Evolutionary conservation across 768 basidiomycete genomes (phyloP).

Genomic region (Sarcomyxa edulis): DNA sequence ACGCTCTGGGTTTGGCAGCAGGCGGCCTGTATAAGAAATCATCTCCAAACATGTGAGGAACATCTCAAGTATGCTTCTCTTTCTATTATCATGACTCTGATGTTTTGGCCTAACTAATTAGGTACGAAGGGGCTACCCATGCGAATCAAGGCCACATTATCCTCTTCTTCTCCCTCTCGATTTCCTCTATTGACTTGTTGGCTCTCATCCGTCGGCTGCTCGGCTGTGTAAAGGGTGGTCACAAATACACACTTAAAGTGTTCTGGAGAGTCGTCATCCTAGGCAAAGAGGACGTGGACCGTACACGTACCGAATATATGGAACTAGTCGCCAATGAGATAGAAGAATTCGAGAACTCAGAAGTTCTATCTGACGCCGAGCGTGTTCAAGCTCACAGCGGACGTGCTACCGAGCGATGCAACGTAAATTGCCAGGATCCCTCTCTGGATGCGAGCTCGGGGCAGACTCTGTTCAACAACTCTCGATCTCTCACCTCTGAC

Average conservation of each 20-base stretch:
- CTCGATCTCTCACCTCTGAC: slow-evolving; percentile 48
- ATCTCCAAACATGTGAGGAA: slow-evolving; percentile 77
- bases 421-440: too few species aligned
- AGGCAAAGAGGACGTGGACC: slow-evolving; percentile 33
- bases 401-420: slow-evolving; percentile 3
- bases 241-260: slow-evolving; percentile 36
- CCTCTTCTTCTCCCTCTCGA: slow-evolving; percentile 28
- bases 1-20: slow-evolving; percentile 58
- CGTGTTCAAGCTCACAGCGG: background rate
- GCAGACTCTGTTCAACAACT: slow-evolving; percentile 35
- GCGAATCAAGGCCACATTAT: slow-evolving; percentile 53
- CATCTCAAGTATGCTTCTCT: slow-evolving; percentile 16
- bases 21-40: slow-evolving; percentile 70
- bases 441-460: slow-evolving; percentile 25
- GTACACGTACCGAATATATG: slow-evolving; percentile 45
- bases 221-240: slow-evolving; percentile 37
- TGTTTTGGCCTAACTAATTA: slow-evolving; percentile 23
- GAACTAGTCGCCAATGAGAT: slow-evolving; percentile 50
- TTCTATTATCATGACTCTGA: slow-evolving; percentile 5
- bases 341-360: slow-evolving; percentile 47
- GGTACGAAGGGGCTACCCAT: slow-evolving; percentile 69
- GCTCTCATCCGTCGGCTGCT: slow-evolving; percentile 45
- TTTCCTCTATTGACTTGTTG: slow-evolving; percentile 48
- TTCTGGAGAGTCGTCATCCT: slow-evolving; percentile 60
- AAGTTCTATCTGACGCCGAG: slow-evolving; percentile 1